phyloP scores from a whole-genome alignment of 768 basidiomycete species.

The Lentinus brumalis region DNA sequence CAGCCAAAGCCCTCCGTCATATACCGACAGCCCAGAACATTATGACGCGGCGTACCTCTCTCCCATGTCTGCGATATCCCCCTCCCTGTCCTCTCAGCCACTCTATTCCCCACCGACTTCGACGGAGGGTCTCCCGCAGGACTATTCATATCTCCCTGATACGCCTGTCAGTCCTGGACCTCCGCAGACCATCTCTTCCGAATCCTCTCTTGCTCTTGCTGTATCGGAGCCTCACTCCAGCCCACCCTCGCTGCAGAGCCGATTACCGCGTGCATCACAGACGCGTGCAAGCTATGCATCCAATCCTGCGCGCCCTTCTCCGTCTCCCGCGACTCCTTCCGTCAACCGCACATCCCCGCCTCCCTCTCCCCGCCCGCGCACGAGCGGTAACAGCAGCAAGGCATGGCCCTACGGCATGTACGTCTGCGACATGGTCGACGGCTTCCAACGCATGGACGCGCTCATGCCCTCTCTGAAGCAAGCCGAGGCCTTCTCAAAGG shows the following conservation, averaged over 20 bases:
- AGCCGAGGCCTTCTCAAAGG: slow-evolving; percentile 66
- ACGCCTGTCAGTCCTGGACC: not conserved
- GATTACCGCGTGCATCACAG: not conserved
- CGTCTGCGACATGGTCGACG: slow-evolving; percentile 62
- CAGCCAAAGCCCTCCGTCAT: not conserved
- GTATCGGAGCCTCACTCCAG: not conserved
- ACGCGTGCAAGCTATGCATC: not conserved
- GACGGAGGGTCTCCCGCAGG: not conserved
- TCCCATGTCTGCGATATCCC: not conserved
- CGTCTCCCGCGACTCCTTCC: not conserved
- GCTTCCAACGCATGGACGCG: slow-evolving; percentile 55
- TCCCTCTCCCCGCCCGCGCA: slow-evolving; percentile 24
- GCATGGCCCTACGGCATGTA: slow-evolving; percentile 76
- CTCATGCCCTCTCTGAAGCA: slow-evolving; percentile 55
- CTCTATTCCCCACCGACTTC: not conserved
- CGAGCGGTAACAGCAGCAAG: slow-evolving; percentile 27
- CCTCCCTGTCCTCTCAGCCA: not conserved
- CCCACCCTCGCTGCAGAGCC: not conserved
- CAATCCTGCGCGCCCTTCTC: not conserved
- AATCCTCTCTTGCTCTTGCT: not conserved
- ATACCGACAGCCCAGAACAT: too few species aligned
- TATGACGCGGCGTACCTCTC: not conserved
- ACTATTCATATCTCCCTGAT: not conserved
- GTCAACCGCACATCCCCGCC: slow-evolving; percentile 1
- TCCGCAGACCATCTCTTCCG: not conserved